Conservation (phyloP, 768 basidiomycete species). For the Ramaria sp. region DNA sequence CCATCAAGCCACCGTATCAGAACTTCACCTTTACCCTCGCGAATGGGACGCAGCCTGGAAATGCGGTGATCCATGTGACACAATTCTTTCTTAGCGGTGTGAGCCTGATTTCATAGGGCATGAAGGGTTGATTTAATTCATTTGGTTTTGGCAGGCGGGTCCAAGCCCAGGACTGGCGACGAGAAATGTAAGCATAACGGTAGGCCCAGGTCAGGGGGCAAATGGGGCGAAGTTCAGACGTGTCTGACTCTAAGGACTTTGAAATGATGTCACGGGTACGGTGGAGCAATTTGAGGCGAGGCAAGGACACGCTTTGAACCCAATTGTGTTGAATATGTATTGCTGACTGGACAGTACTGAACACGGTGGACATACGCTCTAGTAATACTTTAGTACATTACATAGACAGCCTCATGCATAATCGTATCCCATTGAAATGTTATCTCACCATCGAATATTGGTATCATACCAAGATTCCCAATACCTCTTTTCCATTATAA, state of each 20-base stretch:
- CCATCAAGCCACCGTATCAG: background rate
- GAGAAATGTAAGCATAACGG: background rate
- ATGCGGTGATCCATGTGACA: background rate
- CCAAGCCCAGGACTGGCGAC: background rate
- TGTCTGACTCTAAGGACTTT: background rate
- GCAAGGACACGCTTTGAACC: too few relatives aligned
- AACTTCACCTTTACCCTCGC: slow-evolving; percentile 1
- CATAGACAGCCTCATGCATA: too few relatives aligned
- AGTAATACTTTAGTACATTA: too few relatives aligned
- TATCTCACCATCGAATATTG: too few relatives aligned
- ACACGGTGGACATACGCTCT: too few relatives aligned
- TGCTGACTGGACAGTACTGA: too few relatives aligned
- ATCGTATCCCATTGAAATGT: too few relatives aligned
- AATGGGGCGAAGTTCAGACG: background rate
- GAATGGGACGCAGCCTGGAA: background rate
- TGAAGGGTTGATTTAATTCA: background rate
- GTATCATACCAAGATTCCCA: too few relatives aligned
- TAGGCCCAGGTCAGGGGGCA: background rate
- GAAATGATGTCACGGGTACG: background rate
- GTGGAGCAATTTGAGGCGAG: too few relatives aligned
- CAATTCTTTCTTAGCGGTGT: slow-evolving; percentile 1
- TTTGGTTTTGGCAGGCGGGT: background rate
- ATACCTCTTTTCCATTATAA: too few relatives aligned
- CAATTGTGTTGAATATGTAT: too few relatives aligned
- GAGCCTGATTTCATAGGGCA: background rate